A percentile compares a stretch with the other conserved stretches of the same genome.
These are phyloP conservation scores for Ustilago vetiveriae DNA, from an alignment of 1,284 basidiomycete species.

Conservation along the genomic window DNA sequence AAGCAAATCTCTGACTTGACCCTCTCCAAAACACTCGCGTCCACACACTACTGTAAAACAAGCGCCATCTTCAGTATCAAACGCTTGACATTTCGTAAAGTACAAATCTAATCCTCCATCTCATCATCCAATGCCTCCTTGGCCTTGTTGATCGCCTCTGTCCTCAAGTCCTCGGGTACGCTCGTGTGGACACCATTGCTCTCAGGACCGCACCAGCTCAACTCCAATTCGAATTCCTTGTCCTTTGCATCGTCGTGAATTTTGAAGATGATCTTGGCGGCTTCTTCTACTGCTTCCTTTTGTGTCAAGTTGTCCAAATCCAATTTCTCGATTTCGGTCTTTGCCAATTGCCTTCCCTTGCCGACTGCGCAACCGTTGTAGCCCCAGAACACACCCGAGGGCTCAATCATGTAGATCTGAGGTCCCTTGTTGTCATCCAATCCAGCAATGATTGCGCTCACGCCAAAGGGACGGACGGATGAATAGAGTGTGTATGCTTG, in stretches of 20 bases:
- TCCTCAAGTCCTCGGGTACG: slow-evolving; percentile 84
- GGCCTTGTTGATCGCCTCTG: slow-evolving; percentile 86
- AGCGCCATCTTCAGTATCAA: no score
- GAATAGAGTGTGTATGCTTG: slow-evolving; percentile 98
- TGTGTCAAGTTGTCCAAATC: slow-evolving; percentile 79
- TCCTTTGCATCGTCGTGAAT: slow-evolving; percentile 98
- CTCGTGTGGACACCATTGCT: slow-evolving; percentile 80
- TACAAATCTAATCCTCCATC: slow-evolving; percentile 79
- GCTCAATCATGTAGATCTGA: slow-evolving; percentile 89
- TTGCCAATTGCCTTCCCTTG: slow-evolving; percentile 94
- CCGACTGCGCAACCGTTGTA: slow-evolving; percentile 77
- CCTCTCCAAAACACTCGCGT: no score
- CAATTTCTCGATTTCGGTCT: slow-evolving; percentile 97
- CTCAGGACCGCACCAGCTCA: slow-evolving; percentile 94
- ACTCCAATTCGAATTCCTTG: slow-evolving; percentile 96
- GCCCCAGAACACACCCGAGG: slow-evolving; percentile 88
- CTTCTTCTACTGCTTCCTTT: slow-evolving; percentile 62
- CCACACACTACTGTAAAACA: no score
- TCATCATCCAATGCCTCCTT: slow-evolving; percentile 84
- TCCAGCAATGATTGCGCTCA: slow-evolving; percentile 88
- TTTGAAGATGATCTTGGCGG: slow-evolving; percentile 77
- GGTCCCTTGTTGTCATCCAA: slow-evolving; percentile 81
- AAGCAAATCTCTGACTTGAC: no score
- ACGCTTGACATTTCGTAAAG: no score
- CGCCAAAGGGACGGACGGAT: slow-evolving; percentile 95